Base-by-base conservation (phyloP, 73 alveolate genomes). In the Blepharisma stoltei region DNA sequence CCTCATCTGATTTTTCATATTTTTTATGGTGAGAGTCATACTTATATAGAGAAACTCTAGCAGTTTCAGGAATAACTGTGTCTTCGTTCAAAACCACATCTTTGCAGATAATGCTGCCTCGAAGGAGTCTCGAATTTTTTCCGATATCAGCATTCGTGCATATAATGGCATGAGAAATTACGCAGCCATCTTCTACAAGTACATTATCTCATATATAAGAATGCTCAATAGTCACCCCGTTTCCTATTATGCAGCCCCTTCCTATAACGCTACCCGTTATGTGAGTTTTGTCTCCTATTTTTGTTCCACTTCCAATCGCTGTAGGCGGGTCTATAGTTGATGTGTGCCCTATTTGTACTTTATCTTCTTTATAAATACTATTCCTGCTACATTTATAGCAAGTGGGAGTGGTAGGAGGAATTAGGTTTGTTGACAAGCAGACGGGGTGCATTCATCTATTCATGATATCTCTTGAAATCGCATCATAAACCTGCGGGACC, bases 371-470 rank as follows among this genome's bases (percentile, higher is more conserved):
- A 25, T 60, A 60, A 8, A 60, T 14, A 38, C 23, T 60, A 25
- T 60, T 60, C 2, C 73, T n/a, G 14, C 49, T 20, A 3, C 46
- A 60, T n/a, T n/a, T 60, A 60, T 60, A 60, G 23, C 46, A 14
- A 8, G 73, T 14, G 38, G 73, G 73, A n/a, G 73, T 60, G 2
- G 47, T 14, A 9, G 73, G 73, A 18, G 73, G 73, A 25, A 60
- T 14, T 0, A 60, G 45, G 46, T 60, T 60, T 9, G 73, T 38
- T 8, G 14, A n/a, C 11, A 60, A 25, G 45, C 73, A 60, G 14
- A 60, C 23, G 3, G 73, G 73, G 73, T 60, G 46, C 14, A 60
- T n/a, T 38, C 73, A 60, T 20, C 73, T n/a, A 60, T 60, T 60
- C 73, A 60, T 60, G 46, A 60, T 18, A 38, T 60, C 73, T 14